These are phyloP conservation scores for Thelephora ganbajun DNA, from an alignment of 768 basidiomycete genomes.

Conservation along the genomic window DNA sequence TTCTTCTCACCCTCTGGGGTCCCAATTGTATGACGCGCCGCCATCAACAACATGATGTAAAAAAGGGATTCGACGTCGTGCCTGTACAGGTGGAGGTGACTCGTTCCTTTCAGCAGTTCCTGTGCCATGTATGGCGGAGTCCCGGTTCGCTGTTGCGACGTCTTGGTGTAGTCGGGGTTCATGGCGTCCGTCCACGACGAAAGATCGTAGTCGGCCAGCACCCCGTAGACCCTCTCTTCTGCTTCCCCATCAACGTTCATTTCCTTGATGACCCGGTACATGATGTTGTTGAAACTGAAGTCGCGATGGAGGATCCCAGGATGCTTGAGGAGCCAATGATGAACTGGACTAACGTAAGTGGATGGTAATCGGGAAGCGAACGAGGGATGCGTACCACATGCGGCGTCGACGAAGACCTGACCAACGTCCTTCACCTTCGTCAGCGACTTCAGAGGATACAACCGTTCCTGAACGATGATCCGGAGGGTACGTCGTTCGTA, in stretches of 20 bases:
- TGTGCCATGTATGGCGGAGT: no score
- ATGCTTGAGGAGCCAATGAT: slow-evolving; percentile 11
- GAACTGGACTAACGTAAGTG: slow-evolving; percentile 9
- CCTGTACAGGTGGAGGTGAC: no score
- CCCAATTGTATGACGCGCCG: no score
- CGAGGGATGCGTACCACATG: slow-evolving; percentile 15
- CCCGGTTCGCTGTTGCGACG: no score
- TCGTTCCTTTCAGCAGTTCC: no score
- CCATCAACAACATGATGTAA: no score
- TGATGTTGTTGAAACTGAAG: slow-evolving; percentile 19
- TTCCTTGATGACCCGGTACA: slow-evolving; percentile 11
- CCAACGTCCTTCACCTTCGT: slow-evolving; percentile 14
- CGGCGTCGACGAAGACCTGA: slow-evolving; percentile 15
- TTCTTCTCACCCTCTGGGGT: no score
- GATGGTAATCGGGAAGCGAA: background rate
- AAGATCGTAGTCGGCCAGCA: no score
- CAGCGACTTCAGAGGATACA: slow-evolving; percentile 13
- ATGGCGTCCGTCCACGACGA: no score
- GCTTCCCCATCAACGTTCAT: slow-evolving; percentile 11
- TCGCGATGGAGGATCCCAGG: slow-evolving; percentile 17
- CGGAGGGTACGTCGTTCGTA: slow-evolving; percentile 8
- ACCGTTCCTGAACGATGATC: slow-evolving; percentile 10
- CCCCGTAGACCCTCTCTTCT: slow-evolving; percentile 19
- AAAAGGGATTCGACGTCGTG: no score
- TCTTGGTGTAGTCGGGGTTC: no score